Base-by-base conservation (phyloP, 768 basidiomycete species). In the Xerocomus brunneocitrinus region DNA sequence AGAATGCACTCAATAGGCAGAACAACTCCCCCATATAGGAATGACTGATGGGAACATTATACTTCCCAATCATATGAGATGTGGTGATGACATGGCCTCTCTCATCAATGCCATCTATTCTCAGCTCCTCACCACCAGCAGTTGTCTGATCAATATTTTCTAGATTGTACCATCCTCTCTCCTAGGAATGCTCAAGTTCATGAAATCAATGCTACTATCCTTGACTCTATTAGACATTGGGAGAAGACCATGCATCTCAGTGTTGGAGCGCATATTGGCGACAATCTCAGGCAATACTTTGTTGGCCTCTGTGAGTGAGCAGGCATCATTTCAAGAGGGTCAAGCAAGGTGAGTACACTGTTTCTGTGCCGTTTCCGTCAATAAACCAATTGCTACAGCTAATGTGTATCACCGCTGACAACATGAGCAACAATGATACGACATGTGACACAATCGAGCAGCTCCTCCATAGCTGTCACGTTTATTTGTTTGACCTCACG, bases 1-100 rank as follows among this genome's bases (percentile, higher is more conserved):
- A 9, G 61, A 63, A n/a, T 65, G 55, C 38, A 32, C 58, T 46
- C 53, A 58, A 1, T 78, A 71, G 70, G 71, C 74, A 1, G n/a
- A 39, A 0, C 34, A 53, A 6, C 25, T 56, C 0, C 10, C 52
- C 7, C 51, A 56, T 0, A 56, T 52, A 73, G 60, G 63, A 16
- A 14, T 63, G 0, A 56, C 59, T 36, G 50, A 50, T 13, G 58
- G 50, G 3, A 28, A 50, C 2, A 53, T 77, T 8, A 32, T 42
- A 0, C 58, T 74, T 47, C 66, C 66, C 19, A 14, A 54, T 0
- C 35, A 65, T 32, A 74, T 74, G 70, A 5, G 4, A 3, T 57
- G 57, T 59, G 62, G 58, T 5, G 39, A 62, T 36, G 47, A 42
- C 28, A 22, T 63, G 0, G 40, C 56, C 0, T 50, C 59, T 9